A percentile compares a stretch with the other conserved stretches of the same genome.
Conservation (phyloP, 257 asterid genomes). For the Fraxinus quadrangulata region DNA sequence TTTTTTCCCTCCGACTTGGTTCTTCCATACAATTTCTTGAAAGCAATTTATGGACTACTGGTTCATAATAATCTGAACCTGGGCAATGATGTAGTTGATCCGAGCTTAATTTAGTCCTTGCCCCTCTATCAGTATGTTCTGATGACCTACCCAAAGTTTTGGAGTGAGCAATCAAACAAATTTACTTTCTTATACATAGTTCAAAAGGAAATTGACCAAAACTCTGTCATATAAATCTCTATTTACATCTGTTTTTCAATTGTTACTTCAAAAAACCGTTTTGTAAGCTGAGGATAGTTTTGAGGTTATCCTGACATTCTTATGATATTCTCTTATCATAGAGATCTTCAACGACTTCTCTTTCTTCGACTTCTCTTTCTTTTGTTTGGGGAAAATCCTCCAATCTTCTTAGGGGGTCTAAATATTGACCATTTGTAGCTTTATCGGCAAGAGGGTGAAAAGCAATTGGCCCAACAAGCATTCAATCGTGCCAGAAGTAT, state of each 20-base stretch:
- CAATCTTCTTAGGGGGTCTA: constrained; percentile 19
- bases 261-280: background rate
- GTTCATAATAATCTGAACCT: background rate
- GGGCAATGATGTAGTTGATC: background rate
- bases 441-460: constrained; percentile 70
- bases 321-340: background rate
- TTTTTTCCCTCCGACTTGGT: background rate
- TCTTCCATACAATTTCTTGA: background rate
- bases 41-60: background rate
- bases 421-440: constrained; percentile 53
- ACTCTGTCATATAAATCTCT: background rate
- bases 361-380: background rate
- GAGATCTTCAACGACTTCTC: background rate
- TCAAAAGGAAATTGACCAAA: background rate
- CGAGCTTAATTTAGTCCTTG: background rate
- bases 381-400: constrained; percentile 21
- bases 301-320: background rate
- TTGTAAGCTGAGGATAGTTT: background rate
- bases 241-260: background rate
- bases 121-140: constrained; percentile 5
- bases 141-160: background rate
- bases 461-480: constrained; percentile 83
- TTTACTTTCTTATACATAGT: background rate
- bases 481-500: constrained; percentile 98
- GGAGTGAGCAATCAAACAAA: background rate